Evolutionary conservation across 2,329 filamentous ascomycete genomes (phyloP).

Genomic region (Sporothrix schenckii): DNA sequence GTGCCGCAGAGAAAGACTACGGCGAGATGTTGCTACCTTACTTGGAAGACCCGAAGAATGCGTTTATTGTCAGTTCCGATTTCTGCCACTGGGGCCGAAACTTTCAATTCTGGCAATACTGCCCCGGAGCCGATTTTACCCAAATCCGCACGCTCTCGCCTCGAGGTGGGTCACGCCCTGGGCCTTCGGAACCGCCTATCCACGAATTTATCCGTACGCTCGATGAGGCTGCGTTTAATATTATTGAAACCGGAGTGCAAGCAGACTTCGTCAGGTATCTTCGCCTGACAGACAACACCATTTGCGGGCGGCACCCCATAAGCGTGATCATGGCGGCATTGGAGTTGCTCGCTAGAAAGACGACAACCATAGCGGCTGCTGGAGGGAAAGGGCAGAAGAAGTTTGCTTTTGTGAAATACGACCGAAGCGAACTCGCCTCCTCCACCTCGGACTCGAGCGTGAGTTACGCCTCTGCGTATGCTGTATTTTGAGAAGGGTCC

Average conservation of each 20-base stretch:
- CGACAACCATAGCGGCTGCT: neutral
- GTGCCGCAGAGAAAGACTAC: conserved; percentile 65
- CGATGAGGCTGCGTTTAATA: conserved; percentile 81
- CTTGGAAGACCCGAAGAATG: conserved; percentile 71
- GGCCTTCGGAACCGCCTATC: conserved; percentile 58
- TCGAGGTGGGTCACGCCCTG: conserved; percentile 39
- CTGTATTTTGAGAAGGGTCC: conserved; percentile 59
- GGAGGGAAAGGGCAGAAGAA: conserved; percentile 31
- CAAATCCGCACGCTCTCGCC: conserved; percentile 47
- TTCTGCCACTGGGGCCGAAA: conserved; percentile 94
- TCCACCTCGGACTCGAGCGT: conserved; percentile 77
- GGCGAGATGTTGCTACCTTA: conserved; percentile 77
- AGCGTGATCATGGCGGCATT: conserved; percentile 88
- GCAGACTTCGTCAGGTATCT: conserved; percentile 70
- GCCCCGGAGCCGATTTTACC: conserved; percentile 51
- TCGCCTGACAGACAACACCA: conserved; percentile 77
- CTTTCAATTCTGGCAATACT: conserved; percentile 84
- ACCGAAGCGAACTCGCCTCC: conserved; percentile 77
- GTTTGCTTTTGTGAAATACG: conserved; percentile 84
- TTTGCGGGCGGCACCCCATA: conserved; percentile 94
- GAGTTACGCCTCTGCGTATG: conserved; percentile 93
- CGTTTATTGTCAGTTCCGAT: conserved; percentile 89
- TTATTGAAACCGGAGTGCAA: conserved; percentile 76
- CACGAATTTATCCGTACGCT: conserved; percentile 82
- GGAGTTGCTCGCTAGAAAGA: conserved; percentile 60